Evolutionary conservation across 192 early-diverging fungal species (phyloP), one percentile per base, ranked within the genome.

Genomic region (Umbelopsis isabellina): DNA sequence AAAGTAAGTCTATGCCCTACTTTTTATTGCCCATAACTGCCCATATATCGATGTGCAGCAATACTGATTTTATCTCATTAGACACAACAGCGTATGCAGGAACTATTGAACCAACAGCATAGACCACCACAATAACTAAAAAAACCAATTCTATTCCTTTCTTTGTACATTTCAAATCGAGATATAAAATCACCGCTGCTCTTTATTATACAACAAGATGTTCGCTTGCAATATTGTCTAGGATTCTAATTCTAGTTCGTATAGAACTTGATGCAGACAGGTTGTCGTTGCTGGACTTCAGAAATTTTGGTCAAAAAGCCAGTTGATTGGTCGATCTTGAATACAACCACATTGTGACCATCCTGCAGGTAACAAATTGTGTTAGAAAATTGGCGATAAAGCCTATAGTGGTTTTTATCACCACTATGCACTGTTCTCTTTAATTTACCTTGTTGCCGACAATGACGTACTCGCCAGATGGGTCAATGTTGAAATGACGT

Each of bases 1-100:
- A 90, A 90, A 85, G 78, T 82, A 69, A 68, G 65, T 55, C 0
- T 20, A 45, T 30, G 27, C 27, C 33, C n/a, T n/a, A n/a, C n/a
- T 15, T 41, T 46, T 8, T 2, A 9, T 46, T 21, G 4, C 20
- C 23, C 7, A 53, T 50, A 18, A 9, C 25, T 21, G 4, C 20
- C 23, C 7, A 53, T 50, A 18, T 21, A 45, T 9, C 6, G 6
- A 41, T 41, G 35, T 41, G 15, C n/a, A 46, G 10, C 41, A 16
- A 46, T 30, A 46, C 22, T 27, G 1, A 44, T 44, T 6, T 37
- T 55, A 30, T 9, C 11, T 41, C 11, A 9, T 16, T 58, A 78
- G 76, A 70, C 76, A 22, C 76, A 78, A 64, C 76, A 78, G 46
- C 68, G 72, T 23, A 73, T 78, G 72, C 76, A 78, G 47, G 76